Base-by-base conservation (phyloP, 192 early-diverging fungal species). In the Chytriomyces confervae region DNA sequence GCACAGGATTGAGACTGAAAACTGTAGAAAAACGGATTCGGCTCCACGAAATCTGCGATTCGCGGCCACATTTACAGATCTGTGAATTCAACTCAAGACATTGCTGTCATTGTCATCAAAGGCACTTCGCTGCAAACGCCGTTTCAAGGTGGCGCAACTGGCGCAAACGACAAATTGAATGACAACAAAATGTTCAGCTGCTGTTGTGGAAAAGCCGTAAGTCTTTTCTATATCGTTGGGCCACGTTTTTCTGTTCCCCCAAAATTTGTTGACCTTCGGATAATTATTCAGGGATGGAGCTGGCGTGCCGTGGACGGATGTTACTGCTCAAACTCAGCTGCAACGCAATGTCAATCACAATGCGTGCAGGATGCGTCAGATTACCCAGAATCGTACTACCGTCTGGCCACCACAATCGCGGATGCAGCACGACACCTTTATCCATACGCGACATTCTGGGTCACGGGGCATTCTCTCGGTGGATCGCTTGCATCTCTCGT, bases 111-210 rank as follows among this genome's bases (percentile, higher is more conserved):
- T 47, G 87, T 92, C 27, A 85, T 96, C 69, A 98, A 98, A 80
- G 97, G 97, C 6, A 87, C 86, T 20, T 86, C 84, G 2, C 24
- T 81, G 62, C 71, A 44, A 50, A 80, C 68, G 18, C 80, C 68
- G 50, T 80, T 84, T 76, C 50, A 36, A 27, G 79, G 80, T n/a
- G 82, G 84, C 0, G 69, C 66, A 36, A 84, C 84, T 5, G 70
- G 63, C 27, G 47, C 48, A 7, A 50, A 72, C 43, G 86, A 88
- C 65, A 88, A 88, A 69, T 74, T 79, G 24, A 86, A 86, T 61
- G 96, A 98, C 86, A 98, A 98, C 82, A 87, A 93, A 11, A 88
- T 98, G 74, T 98, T 97, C 78, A 95, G 94, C 3, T 98, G 97
- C 84, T 98, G 97, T 83, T 98, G 97, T 83, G 96, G 90, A 18